Base-by-base conservation (phyloP, 768 basidiomycete genomes). In the Mycena albidolilacea region DNA sequence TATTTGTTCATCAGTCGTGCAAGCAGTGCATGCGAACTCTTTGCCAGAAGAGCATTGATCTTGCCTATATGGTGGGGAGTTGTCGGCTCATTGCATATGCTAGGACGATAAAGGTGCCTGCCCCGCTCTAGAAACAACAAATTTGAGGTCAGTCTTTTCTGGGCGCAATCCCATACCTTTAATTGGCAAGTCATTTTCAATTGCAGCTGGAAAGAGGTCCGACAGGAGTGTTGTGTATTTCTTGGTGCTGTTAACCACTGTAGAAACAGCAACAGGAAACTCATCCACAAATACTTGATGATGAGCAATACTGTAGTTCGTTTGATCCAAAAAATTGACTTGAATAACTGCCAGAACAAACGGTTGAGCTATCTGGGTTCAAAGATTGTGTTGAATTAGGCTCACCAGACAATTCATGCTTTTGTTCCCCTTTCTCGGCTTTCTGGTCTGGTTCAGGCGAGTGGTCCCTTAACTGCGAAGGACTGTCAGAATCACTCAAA, bases 281-380 rank as follows among this genome's bases (percentile, higher is more conserved):
- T 60, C 39, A n/a, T 60, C 59, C 2, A 60, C 59, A n/a, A 41
- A 10, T 9, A 60, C 59, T 10, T 41, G 59, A 21, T 39, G 59
- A 21, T 5, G 59, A 9, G 59, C 38, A n/a, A 23, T 39, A 2
- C 1, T 5, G 9, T 4, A 10, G 19, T 60, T 60, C 7, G 2
- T 39, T 19, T 60, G 7, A 41, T 60, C n/a, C 7, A 60, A 60
- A 21, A 60, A 60, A 15, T 60, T 60, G 4, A 60, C 59, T 23
- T 60, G 59, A 43, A 60, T 55, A 14, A 55, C 30, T 3, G 3
- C 30, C 3, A 3, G 30, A 30, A 30, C 30, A 30, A 30, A 30
- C 30, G 30, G 30, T 30, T 30, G 30, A 30, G 30, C 30, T 30
- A 30, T 30, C 30, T 30, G 30, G 30, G 30, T 30, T 30, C 3